Evolutionary conservation across 768 basidiomycete species (phyloP), one percentile per base, ranked within the genome.

Genomic region (Arthromyces matolae): DNA sequence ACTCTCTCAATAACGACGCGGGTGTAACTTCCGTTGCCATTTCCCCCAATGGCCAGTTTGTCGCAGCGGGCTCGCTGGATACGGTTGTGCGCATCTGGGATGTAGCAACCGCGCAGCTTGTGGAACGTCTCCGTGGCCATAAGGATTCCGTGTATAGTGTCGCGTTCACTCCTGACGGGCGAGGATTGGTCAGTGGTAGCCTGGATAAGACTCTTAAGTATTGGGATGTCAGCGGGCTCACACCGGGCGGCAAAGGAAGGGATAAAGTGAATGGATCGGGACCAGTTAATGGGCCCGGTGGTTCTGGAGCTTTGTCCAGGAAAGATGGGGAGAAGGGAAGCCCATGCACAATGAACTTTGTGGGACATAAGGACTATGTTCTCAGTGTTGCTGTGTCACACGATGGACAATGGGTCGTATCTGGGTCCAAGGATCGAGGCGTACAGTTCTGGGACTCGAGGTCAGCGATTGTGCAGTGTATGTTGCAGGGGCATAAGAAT

Each of bases 401-500:
- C 53, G 94, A 97, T 65, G 91, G 90, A 4, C 83, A 89, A 55
- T 81, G 93, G 89, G 86, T 98, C 56, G 94, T 96, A 9, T 93
- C 91, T 9, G 95, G 96, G 1, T 78, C 78, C 4, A 97, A 97
- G 70, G 96, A 99, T 64, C 87, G 96, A 10, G 88, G 92, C 0
- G 93, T 99, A 46, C 91, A 94, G 64, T 93, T 95, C 63, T 92
- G 89, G 85, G 90, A 94, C 62, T 81, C 89, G 43, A 75, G 79
- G 53, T 77, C 77, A 10, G 77, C 75, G 24, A 78, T 83, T 33
- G 86, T 93, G 59, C 94, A 98, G 65, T 86, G 90, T 60, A 92
- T 95, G 87, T 73, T 99, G 25, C 94, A 97, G 64, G 78, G 79
- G 3, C 79, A 80, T 57, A 79, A 78, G 60, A 79, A 80, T 51